These are phyloP conservation scores for Parachaetomium inaequale DNA, from an alignment of 495 filamentous ascomycete genomes.

Conservation along the genomic window DNA sequence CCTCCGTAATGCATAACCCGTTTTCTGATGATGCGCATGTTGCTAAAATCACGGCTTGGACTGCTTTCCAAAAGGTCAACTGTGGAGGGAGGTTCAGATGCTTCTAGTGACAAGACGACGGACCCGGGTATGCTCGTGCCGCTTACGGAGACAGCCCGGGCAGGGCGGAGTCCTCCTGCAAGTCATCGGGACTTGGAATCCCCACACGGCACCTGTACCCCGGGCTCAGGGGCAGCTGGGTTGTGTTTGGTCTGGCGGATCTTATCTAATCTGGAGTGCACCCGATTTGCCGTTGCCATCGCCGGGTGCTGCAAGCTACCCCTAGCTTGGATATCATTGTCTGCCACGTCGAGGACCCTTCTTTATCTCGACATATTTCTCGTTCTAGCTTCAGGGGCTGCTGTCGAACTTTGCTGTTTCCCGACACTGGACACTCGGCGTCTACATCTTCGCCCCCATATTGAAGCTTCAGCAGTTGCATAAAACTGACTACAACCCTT, in stretches of 20 bases:
- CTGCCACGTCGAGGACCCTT: not conserved
- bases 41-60: not conserved
- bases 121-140: not conserved
- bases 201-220: slow-evolving; percentile 15
- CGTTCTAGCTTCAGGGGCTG: too few species aligned
- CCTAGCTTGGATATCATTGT: not conserved
- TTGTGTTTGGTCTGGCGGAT: slow-evolving; percentile 10
- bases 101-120: not conserved
- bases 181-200: not conserved
- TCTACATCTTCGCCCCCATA: too few species aligned
- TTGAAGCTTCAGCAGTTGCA: too few species aligned
- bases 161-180: slow-evolving; percentile 5
- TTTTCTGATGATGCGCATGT: not conserved
- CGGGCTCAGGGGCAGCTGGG: slow-evolving; percentile 6
- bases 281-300: slow-evolving; percentile 19
- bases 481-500: too few species aligned
- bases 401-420: too few species aligned
- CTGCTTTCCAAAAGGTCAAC: too few species aligned
- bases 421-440: too few species aligned
- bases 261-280: slow-evolving; percentile 21
- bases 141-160: not conserved
- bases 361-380: not conserved
- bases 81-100: too few species aligned
- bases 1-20: not conserved
- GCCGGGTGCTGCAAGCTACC: not conserved